Evolutionary conservation across 1,284 basidiomycete genomes (phyloP), one percentile per base, ranked within the genome.

Genomic region (Schizophyllum amplum): DNA sequence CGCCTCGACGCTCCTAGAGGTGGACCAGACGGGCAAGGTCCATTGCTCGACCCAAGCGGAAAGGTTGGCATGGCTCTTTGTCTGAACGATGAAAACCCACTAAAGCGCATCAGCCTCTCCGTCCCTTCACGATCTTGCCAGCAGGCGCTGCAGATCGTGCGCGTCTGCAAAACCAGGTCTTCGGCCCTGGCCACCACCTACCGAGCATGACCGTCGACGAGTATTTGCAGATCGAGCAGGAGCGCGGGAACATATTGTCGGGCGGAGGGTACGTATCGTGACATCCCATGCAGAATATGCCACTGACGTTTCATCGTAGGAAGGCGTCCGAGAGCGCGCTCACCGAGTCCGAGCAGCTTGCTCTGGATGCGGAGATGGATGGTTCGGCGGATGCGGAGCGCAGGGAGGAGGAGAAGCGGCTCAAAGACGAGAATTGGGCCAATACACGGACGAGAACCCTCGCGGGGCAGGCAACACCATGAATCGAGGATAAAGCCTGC

Each of bases 151-250:
- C 79, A 2, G 82, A 91, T 60, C 84, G 92, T 55, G 78, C 86
- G 49, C 79, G 85, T 25, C 66, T 96, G 6, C 84, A 87, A 65
- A 72, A 79, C 0, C 84, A 92, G 66, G 94, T 98, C 2, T 99
- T 98, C 73, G 81, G 86, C 15, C 82, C 92, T 3, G 83, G 82
- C n/a, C 85, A 98, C 69, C 82, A 89, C 22, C 75, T 99, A 25
- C 96, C 96, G 2, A 96, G 93, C 0, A 98, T 99, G 97, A 83
- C 89, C 1, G 86, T 99, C 63, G 96, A 99, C 67, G 92, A 99
- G 70, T 98, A 96, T 67, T 80, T 99, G 22, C 86, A 90, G 63
- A 86, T 94, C 59, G 96, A 99, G 69, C 74, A 79, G 55, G 75
- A 86, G 59, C 75, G 91, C 54, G 94, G 95, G 0, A 95, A 94